Evolutionary conservation across 1,284 basidiomycete genomes (phyloP), one percentile per base, ranked within the genome.

Genomic region (Pascua guehoae): DNA sequence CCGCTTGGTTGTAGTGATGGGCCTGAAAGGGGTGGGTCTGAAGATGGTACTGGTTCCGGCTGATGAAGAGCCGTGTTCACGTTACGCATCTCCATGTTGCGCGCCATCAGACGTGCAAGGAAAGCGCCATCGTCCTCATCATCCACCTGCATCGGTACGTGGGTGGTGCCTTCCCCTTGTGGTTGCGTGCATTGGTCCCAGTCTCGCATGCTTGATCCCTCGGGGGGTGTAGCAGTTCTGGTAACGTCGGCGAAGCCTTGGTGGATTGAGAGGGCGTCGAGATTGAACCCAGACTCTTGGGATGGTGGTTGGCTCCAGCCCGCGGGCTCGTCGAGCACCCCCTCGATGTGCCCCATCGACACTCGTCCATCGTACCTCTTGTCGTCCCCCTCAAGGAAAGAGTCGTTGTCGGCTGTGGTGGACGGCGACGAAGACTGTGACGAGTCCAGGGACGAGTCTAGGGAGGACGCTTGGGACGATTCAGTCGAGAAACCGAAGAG

Each of bases 61-160:
- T 18, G 16, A 32, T n/a, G 37, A 8, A 9, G 17, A 37, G 18
- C 8, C 24, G 14, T 47, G 40, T 18, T 44, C 40, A 16, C 18
- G 15, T 46, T n/a, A 14, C 17, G 47, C 41, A 12, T 47, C 16
- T 18, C 17, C 43, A 17, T 18, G 24, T 41, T 41, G 32, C 15
- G 49, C 40, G 37, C 17, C 41, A 43, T 41, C 4, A 51, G 41
- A 16, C 14, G 24, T 12, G 41, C 49, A 32, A 51, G 41, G 32
- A 43, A n/a, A 7, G 49, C 49, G 9, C 49, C 38, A n/a, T 43
- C 51, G n/a, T 52, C 41, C 15, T 53, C 49, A 17, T 53, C 41
- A 8, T 41, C 42, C 4, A 8, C 50, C 1, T 32, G 24, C 24
- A 32, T 32, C 24, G 24, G 24, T 7, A 7, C 24, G 24, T 32